Base-by-base conservation (phyloP, 2,329 filamentous ascomycete genomes). In the Pseudogymnoascus sp. region DNA sequence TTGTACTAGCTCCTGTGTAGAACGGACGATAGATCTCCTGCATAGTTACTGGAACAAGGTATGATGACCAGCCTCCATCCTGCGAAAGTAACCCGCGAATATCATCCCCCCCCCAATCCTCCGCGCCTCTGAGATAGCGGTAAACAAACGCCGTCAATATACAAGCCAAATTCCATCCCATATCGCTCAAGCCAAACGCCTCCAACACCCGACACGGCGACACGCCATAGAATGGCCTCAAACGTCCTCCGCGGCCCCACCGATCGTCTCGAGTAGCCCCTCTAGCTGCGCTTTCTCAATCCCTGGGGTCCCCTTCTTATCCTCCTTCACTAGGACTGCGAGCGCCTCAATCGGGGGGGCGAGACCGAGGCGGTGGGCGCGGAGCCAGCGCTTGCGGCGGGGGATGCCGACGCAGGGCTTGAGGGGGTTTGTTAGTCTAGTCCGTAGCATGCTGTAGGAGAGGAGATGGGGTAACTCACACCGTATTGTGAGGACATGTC, bases 401-500 rank as follows among this genome's bases (percentile, higher is more conserved):
- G 86, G 78, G 62, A 93, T 91, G 7, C 95, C 95, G 62, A 96
- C 89, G 72, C 91, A 96, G 1, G 95, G 95, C 91, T 96, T 71
- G 47, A 65, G 26, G 21, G 33, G 9, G 50, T 47, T 3, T 17
- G n/a, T 60, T 17, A 60, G 47, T 28, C 15, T 26, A 26, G n/a
- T n/a, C n/a, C 23, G 28, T 31, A 26, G 23, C 47, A 17, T 15
- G 23, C 47, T 5, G 26, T 8, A 17, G n/a, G n/a, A 31, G 7
- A 35, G 47, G 61, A 59, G 19, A 63, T 5, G 50, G 62, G 26
- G 13, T 62, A n/a, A 86, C 90, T 79, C 85, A 96, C 92, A 64
- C 95, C 95, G 74, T 90, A 99, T 71, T 96, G 90, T 65, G 84
- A 90, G 72, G 88, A 95, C 68, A 96, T 88, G 74, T 99, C 95